Conservation (phyloP, 2,329 filamentous ascomycete species). For the Sporothrix curviconia region DNA sequence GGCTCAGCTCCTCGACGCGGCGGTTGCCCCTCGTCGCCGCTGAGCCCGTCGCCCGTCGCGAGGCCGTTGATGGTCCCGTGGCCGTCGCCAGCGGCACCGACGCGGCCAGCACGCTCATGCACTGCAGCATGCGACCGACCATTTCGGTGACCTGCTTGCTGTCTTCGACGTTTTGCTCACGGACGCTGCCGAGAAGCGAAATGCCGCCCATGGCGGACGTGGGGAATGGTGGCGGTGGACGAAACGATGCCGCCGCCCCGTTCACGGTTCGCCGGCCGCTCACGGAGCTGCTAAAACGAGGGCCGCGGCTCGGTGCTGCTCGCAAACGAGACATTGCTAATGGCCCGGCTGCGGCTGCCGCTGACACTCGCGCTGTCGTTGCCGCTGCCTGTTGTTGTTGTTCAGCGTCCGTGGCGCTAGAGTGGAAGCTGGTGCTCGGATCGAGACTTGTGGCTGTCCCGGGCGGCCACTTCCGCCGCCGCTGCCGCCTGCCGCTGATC, state of each 20-base stretch:
- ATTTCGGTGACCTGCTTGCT: conserved; percentile 84
- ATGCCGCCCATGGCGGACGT: conserved; percentile 5
- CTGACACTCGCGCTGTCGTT: conserved; percentile 38
- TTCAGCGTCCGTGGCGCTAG: conserved; percentile 67
- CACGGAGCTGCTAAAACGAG: conserved; percentile 28
- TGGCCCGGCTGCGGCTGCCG: conserved; percentile 66
- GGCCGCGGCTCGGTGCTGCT: conserved; percentile 43
- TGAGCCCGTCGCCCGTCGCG: conserved; percentile 53
- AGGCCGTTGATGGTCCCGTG: neutral
- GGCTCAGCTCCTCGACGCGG: conserved; percentile 76
- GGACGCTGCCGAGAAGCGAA: conserved; percentile 31
- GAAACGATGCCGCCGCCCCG: conserved; percentile 20
- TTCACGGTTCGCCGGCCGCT: too few relatives aligned
- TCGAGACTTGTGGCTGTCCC: conserved; percentile 72
- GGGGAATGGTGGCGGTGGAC: conserved; percentile 13
- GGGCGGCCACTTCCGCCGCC: too few relatives aligned
- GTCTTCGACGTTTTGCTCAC: conserved; percentile 57
- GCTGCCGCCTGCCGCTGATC: too few relatives aligned
- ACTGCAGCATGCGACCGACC: conserved; percentile 92
- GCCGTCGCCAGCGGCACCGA: conserved; percentile 39
- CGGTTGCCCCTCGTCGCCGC: conserved; percentile 64
- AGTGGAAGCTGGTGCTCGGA: conserved; percentile 70
- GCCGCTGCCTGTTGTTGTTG: conserved; percentile 33
- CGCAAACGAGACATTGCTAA: conserved; percentile 72
- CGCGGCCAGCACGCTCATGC: conserved; percentile 77